Evolutionary conservation across 306 rosid species (phyloP), one percentile per base, ranked within the genome.

Genomic region (Casuarina cunninghamiana): DNA sequence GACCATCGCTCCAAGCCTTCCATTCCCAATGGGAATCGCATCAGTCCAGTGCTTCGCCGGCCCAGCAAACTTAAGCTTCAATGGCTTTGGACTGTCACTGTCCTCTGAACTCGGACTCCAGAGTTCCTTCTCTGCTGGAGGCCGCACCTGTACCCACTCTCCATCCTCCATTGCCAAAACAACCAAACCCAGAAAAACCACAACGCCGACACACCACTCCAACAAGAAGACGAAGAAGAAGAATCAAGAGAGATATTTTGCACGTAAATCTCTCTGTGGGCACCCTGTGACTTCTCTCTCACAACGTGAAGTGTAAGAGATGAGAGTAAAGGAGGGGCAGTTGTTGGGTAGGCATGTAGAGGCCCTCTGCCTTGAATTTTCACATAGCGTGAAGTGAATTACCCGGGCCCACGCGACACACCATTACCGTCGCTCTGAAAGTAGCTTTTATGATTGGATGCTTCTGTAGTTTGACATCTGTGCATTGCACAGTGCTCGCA

Each of bases 1-100:
- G 32, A 94, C 82, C 97, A 94, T 92, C 61, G 95, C 97, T 13
- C 98, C 98, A 35, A 94, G 97, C 45, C 93, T 85, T 44, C 98
- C 98, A 89, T 94, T 94, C 12, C 97, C 98, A 61, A 94, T 86
- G 8, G 98, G 98, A 63, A 92, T 70, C 9, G 98, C 97, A 74
- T 92, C 97, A 1, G 97, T 94, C 94, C 97, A 92, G 71, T 90
- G 83, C 67, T 80, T 83, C 0, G 97, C 98, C 2, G 96, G 91
- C 49, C 45, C 91, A 44, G 84, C 53, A 74, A 92, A 94, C 8
- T 85, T 83, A 21, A 94, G 26, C 84, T 92, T 92, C 87, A 94
- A 84, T 26, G 96, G 95, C 71, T 70, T 81, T 4, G 86, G 70
- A 43, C 83, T 66, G 51, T 43, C 82, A 51, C 53, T 83, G 39